Base-by-base conservation (phyloP, 306 rosid species). In the Inga oerstediana region DNA sequence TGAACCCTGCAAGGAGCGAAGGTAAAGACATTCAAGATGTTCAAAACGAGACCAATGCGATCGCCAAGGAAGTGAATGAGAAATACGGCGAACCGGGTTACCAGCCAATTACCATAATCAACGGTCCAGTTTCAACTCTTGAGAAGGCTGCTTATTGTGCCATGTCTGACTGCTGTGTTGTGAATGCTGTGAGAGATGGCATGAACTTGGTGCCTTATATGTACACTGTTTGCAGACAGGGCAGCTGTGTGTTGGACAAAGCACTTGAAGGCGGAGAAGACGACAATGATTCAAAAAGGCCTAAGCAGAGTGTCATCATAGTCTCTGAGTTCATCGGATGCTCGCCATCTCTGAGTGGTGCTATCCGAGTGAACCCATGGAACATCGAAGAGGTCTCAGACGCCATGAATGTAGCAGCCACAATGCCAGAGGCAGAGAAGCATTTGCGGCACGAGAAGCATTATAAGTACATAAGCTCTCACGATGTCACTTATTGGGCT, bases 251-350 rank as follows among this genome's bases (percentile, higher is more conserved):
- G 78, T 86, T 41, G 90, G 83, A 54, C 37, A 74, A 48, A 71
- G 75, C 67, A 16, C 87, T 61, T 22, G 71, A 3, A 32, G 45
- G 1, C 13, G 52, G 14, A 48, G 52, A 22, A 8, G 37, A 1
- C 8, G 41, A 9, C 32, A n/a, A 74, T 4, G 89, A 87, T 49
- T 66, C 32, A 2, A 82, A 52, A 79, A 86, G 76, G 27, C 80
- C 91, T 13, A 90, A 86, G 59, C 81, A 88, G 81, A 91, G 94
- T 84, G 87, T 91, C 88, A 85, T 91, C 22, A 88, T 91, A 20
- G 92, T 89, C 43, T 91, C 94, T 4, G 94, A 91, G 82, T 91
- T 91, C 84, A 84, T 91, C 22, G 94, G 94, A 30, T 91, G 94
- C 72, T 91, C 94, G 27, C 94, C 94, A 45, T 91, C 93, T 19